A percentile compares a stretch with the other conserved stretches of the same genome.
Conservation (phyloP, 2,329 filamentous ascomycete species). For the Alternaria conjuncta region DNA sequence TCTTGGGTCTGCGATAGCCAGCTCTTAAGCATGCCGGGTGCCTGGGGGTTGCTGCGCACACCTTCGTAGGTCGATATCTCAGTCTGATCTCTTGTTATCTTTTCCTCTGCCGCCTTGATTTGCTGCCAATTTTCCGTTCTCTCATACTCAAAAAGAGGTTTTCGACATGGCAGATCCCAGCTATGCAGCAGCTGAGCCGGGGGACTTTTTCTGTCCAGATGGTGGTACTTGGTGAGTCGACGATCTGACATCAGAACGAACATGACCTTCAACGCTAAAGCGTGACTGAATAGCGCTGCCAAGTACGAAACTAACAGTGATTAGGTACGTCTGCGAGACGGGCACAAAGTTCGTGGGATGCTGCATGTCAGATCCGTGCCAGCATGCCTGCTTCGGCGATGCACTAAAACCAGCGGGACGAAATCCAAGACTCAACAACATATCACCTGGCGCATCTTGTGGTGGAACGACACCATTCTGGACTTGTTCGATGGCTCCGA, state of each 20-base stretch:
- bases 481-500: constrained; percentile 38
- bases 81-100: background rate
- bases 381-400: constrained; percentile 38
- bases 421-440: constrained; percentile 31
- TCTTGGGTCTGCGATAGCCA: background rate
- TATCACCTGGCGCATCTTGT: constrained; percentile 39
- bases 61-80: background rate
- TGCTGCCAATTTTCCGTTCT: background rate
- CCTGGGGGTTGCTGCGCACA: background rate
- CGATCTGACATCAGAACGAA: background rate
- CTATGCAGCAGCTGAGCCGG: constrained; percentile 14
- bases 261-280: background rate
- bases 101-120: background rate
- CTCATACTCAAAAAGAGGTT: background rate
- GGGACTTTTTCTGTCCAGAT: constrained; percentile 21
- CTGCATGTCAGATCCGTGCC: constrained; percentile 44
- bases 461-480: constrained; percentile 34
- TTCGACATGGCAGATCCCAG: background rate
- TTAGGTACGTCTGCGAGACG: constrained; percentile 17
- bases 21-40: background rate
- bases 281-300: background rate
- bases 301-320: background rate
- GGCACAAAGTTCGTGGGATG: constrained; percentile 46
- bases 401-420: constrained; percentile 40
- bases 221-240: constrained; percentile 18